Percentiles rank a stretch among this genome's conserved stretches.
Evolutionary conservation across 2,329 filamentous ascomycete species (phyloP).

Genomic region (Penicillium sp.): DNA sequence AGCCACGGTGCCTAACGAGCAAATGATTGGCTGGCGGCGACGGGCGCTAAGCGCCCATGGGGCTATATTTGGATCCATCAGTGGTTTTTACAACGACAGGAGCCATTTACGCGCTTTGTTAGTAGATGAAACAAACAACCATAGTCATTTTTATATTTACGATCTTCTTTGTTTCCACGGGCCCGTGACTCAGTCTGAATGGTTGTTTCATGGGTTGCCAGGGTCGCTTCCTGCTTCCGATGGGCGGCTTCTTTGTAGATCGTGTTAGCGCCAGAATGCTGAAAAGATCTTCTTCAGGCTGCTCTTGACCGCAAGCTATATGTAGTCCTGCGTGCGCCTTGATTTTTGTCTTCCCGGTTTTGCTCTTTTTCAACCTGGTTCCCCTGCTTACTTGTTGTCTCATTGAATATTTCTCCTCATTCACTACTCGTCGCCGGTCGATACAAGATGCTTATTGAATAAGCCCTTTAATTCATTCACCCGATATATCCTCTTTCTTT

Average conservation of each 20-base stretch:
- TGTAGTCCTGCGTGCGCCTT: conserved; percentile 1
- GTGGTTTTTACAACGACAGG: conserved; percentile 21
- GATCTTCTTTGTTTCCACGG: conserved; percentile 15
- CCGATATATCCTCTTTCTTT: background rate
- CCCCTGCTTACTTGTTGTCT: background rate
- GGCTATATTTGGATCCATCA: conserved; percentile 27
- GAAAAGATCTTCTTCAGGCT: background rate
- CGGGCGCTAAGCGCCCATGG: conserved; percentile 29
- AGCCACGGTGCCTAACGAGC: background rate
- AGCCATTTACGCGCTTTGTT: conserved; percentile 15
- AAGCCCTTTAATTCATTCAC: background rate
- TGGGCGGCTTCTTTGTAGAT: conserved; percentile 12
- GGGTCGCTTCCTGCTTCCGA: conserved; percentile 10
- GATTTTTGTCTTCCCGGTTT: background rate
- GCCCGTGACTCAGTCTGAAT: conserved; percentile 13
- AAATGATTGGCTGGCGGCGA: conserved; percentile 22
- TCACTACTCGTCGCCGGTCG: background rate
- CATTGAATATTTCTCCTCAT: background rate
- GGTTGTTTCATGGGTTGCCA: conserved; percentile 4
- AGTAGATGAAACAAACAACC: conserved; percentile 27
- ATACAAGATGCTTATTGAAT: conserved; percentile 5
- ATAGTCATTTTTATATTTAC: conserved; percentile 16
- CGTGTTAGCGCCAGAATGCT: conserved; percentile 14
- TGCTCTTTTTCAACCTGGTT: background rate
- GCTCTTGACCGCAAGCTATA: background rate